Conservation (phyloP, 345 rosid genomes). For the Excoecaria cochinchinensis region DNA sequence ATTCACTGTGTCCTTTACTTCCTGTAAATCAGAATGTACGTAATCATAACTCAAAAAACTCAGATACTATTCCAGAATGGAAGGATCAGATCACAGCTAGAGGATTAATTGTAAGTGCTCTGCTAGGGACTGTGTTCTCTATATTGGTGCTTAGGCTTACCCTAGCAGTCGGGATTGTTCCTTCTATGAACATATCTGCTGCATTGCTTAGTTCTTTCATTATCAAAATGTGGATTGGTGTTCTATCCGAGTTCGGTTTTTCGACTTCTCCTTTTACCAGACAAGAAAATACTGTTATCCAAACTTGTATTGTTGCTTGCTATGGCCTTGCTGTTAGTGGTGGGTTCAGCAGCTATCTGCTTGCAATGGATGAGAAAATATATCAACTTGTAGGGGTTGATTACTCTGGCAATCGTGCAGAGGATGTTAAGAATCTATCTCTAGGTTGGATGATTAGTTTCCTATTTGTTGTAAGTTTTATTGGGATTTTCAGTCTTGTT, state of each 20-base stretch:
- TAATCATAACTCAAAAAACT: not conserved
- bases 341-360: slow-evolving; percentile 6
- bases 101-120: slow-evolving; percentile 9
- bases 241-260: not conserved
- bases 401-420: slow-evolving; percentile 1
- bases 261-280: not conserved
- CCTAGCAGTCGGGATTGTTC: slow-evolving; percentile 3
- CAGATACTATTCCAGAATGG: not conserved
- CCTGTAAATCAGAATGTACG: not conserved
- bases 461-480: slow-evolving; percentile 17
- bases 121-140: slow-evolving; percentile 4
- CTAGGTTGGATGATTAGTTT: slow-evolving; percentile 12
- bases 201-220: slow-evolving; percentile 6
- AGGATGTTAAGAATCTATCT: slow-evolving; percentile 8
- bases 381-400: slow-evolving; percentile 5
- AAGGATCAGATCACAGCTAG: slow-evolving; percentile 11
- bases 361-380: slow-evolving; percentile 13
- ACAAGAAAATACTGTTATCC: slow-evolving; percentile 12
- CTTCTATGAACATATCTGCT: slow-evolving; percentile 7
- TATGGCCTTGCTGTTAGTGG: slow-evolving; percentile 6
- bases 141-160: slow-evolving; percentile 7
- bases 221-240: slow-evolving; percentile 4
- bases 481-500: slow-evolving; percentile 10
- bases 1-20: not conserved
- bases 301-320: slow-evolving; percentile 15